Percentiles rank a stretch among this genome's conserved stretches.
Conservation (phyloP, 495 filamentous ascomycete species). For the Lichina pygmaea region DNA sequence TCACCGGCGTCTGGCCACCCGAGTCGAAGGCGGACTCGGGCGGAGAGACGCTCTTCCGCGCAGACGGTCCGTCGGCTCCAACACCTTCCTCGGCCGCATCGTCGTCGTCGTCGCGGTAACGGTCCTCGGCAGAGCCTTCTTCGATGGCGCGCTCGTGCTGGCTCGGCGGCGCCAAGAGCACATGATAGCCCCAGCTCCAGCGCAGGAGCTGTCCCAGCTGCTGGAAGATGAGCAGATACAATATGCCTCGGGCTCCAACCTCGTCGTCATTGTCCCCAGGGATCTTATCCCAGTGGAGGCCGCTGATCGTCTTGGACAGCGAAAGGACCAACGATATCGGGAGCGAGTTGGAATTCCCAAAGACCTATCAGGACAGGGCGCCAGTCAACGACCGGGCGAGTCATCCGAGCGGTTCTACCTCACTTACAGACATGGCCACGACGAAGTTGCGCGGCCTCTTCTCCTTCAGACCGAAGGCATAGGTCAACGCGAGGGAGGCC, state of each 20-base stretch:
- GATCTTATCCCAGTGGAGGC: slow-evolving; percentile 79
- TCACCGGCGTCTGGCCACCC: slow-evolving; percentile 8
- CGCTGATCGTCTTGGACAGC: slow-evolving; percentile 68
- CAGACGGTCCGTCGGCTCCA: background rate
- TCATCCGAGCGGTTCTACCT: background rate
- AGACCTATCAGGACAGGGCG: slow-evolving; percentile 25
- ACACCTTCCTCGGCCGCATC: background rate
- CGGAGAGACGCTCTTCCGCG: background rate
- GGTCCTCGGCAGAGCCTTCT: slow-evolving; percentile 7
- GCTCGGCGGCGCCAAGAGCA: slow-evolving; percentile 57
- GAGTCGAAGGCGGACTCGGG: slow-evolving; percentile 3
- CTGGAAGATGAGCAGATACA: slow-evolving; percentile 93
- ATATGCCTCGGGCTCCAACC: slow-evolving; percentile 75
- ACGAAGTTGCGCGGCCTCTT: slow-evolving; percentile 79
- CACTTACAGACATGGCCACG: slow-evolving; percentile 68
- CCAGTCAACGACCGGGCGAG: slow-evolving; percentile 1
- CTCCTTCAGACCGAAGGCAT: slow-evolving; percentile 41
- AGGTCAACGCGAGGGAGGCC: slow-evolving; percentile 40
- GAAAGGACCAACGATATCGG: slow-evolving; percentile 91
- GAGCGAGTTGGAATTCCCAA: slow-evolving; percentile 94
- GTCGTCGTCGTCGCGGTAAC: background rate
- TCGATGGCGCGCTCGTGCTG: slow-evolving; percentile 34
- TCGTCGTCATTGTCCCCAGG: slow-evolving; percentile 84
- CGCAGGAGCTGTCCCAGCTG: slow-evolving; percentile 84
- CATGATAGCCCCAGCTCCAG: slow-evolving; percentile 96